Evolutionary conservation across 2,329 filamentous ascomycete genomes (phyloP).

Genomic region (Fusarium incarnatum): DNA sequence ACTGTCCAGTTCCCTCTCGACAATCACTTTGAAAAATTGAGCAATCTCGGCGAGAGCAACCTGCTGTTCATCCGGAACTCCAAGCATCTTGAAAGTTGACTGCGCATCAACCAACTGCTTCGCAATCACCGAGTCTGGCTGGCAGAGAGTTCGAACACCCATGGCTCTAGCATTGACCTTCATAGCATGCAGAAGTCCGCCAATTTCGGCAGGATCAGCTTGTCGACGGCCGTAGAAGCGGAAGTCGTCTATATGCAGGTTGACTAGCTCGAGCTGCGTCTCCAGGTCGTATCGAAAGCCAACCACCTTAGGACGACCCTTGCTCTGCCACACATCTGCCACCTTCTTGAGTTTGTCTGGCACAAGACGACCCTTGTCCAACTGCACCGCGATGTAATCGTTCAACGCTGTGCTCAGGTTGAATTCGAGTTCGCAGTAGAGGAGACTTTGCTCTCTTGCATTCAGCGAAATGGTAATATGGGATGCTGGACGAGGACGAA

Average conservation of each 20-base stretch:
- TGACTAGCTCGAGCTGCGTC: slow-evolving; percentile 68
- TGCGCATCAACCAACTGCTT: slow-evolving; percentile 68
- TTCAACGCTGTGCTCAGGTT: slow-evolving; percentile 64
- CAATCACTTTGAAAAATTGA: slow-evolving; percentile 65
- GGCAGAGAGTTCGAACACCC: slow-evolving; percentile 66
- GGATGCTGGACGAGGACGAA: slow-evolving; percentile 47
- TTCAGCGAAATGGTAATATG: slow-evolving; percentile 63
- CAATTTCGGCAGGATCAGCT: slow-evolving; percentile 56
- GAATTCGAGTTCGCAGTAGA: slow-evolving; percentile 71
- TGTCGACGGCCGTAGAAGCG: slow-evolving; percentile 65
- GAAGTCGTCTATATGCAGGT: slow-evolving; percentile 63
- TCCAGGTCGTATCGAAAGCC: slow-evolving; percentile 70
- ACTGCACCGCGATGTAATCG: slow-evolving; percentile 63
- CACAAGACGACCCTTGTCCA: slow-evolving; percentile 66
- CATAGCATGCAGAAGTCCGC: slow-evolving; percentile 64
- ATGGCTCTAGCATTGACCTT: slow-evolving; percentile 64
- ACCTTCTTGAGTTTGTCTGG: slow-evolving; percentile 63
- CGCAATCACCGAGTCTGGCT: slow-evolving; percentile 67
- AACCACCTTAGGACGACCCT: slow-evolving; percentile 65
- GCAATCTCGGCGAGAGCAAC: slow-evolving; percentile 62
- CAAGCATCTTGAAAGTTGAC: slow-evolving; percentile 62
- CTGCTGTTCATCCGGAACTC: slow-evolving; percentile 58
- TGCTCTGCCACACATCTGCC: slow-evolving; percentile 63
- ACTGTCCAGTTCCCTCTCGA: slow-evolving; percentile 59
- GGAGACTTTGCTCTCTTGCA: slow-evolving; percentile 67